A percentile compares a stretch with the other conserved stretches of the same genome.
Evolutionary conservation across 2,329 filamentous ascomycete species (phyloP).

Genomic region (Diaporthe helianthi): DNA sequence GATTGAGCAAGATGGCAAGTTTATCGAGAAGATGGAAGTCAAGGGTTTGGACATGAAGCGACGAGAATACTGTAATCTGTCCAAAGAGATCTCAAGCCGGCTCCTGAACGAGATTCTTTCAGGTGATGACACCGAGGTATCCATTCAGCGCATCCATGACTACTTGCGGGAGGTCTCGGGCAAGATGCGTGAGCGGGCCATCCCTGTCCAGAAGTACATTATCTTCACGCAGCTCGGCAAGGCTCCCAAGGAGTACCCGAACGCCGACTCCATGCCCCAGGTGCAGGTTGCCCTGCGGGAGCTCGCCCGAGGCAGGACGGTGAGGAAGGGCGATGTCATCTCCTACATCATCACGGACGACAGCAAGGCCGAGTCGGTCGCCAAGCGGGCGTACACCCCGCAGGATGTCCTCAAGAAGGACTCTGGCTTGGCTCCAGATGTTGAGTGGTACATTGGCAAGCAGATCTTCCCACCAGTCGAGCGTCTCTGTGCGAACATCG

Average conservation of each 20-base stretch:
- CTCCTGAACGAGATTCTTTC: slow-evolving; percentile 95
- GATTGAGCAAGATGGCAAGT: slow-evolving; percentile 87
- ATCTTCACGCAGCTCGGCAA: slow-evolving; percentile 99
- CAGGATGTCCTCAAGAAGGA: slow-evolving; percentile 84
- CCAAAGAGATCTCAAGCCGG: slow-evolving; percentile 90
- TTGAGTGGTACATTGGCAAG: slow-evolving; percentile 99
- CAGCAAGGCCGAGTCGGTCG: slow-evolving; percentile 70
- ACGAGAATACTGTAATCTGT: slow-evolving; percentile 93
- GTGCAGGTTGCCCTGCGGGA: slow-evolving; percentile 94
- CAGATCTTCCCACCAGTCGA: slow-evolving; percentile 98
- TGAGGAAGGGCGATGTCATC: slow-evolving; percentile 95
- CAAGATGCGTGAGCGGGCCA: slow-evolving; percentile 82
- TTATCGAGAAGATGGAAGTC: slow-evolving; percentile 92
- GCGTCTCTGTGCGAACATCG: slow-evolving; percentile 94
- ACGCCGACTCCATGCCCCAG: slow-evolving; percentile 93
- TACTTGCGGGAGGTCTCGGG: slow-evolving; percentile 84
- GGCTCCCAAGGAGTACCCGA: slow-evolving; percentile 90
- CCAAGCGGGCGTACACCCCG: slow-evolving; percentile 88
- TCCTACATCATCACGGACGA: slow-evolving; percentile 91
- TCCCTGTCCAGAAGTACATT: slow-evolving; percentile 88
- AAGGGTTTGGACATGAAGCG: slow-evolving; percentile 98
- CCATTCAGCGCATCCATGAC: slow-evolving; percentile 90
- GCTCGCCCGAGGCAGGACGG: slow-evolving; percentile 81
- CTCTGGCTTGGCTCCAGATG: slow-evolving; percentile 79
- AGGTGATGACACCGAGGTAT: slow-evolving; percentile 87